Evolutionary conservation across 1,284 basidiomycete genomes (phyloP).

Genomic region (Volvariella surrecta): DNA sequence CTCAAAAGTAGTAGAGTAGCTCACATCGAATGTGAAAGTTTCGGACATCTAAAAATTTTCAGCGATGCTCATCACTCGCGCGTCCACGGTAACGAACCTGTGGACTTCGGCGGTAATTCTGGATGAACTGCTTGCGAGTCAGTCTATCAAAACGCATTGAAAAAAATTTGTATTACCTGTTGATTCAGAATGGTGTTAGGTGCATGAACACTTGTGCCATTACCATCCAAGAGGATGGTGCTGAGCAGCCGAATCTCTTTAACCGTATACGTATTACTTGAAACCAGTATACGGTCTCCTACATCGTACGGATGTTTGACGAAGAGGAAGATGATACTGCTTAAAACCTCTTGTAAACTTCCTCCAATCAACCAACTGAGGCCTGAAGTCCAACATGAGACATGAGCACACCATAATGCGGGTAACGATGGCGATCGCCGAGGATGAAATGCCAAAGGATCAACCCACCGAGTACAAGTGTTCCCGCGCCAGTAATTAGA

Average conservation of each 20-base stretch:
- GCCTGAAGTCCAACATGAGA: slow-evolving; percentile 40
- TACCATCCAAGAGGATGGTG: slow-evolving; percentile 65
- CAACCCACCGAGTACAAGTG: slow-evolving; percentile 64
- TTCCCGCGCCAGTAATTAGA: slow-evolving; percentile 75
- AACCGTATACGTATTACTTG: slow-evolving; percentile 62
- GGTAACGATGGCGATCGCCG: too few species aligned
- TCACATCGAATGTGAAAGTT: slow-evolving; percentile 75
- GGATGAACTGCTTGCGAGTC: slow-evolving; percentile 43
- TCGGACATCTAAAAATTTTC: slow-evolving; percentile 70
- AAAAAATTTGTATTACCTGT: slow-evolving; percentile 34
- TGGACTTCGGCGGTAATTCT: slow-evolving; percentile 65
- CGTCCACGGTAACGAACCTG: too few species aligned
- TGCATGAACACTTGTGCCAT: slow-evolving; percentile 53
- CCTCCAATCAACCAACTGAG: slow-evolving; percentile 87
- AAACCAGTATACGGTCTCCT: slow-evolving; percentile 65
- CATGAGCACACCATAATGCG: too few species aligned
- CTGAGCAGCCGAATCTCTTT: slow-evolving; percentile 83
- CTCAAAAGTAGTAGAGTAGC: slow-evolving; percentile 75
- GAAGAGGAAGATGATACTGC: slow-evolving; percentile 82
- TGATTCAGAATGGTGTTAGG: slow-evolving; percentile 64
- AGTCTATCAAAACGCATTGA: slow-evolving; percentile 1
- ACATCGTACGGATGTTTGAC: slow-evolving; percentile 87
- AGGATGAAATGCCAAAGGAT: slow-evolving; percentile 1
- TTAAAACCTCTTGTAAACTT: slow-evolving; percentile 59
- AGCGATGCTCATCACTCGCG: slow-evolving; percentile 7